Conservation (phyloP, 495 filamentous ascomycete species). For the Penicillium angulare region DNA sequence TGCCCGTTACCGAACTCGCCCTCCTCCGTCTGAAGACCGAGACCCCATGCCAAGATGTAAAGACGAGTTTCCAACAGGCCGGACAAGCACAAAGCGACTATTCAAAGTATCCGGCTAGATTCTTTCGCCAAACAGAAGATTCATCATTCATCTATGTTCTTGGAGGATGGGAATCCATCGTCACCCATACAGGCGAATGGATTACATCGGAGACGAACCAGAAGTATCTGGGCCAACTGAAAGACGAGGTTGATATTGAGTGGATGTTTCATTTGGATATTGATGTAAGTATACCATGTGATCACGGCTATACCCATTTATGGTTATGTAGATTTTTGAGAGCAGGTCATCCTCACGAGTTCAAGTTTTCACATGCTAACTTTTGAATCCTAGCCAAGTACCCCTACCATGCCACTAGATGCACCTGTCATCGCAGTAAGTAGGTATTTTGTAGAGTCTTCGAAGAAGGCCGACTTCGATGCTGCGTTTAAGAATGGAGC, state of each 20-base stretch:
- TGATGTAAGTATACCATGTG: slow-evolving; percentile 16
- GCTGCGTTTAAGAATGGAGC: slow-evolving; percentile 28
- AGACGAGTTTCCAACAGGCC: slow-evolving; percentile 4
- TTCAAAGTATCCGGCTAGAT: slow-evolving; percentile 24
- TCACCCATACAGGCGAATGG: slow-evolving; percentile 46
- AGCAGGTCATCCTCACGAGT: background rate
- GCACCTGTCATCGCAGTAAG: slow-evolving; percentile 44
- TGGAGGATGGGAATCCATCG: slow-evolving; percentile 50
- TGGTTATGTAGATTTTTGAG: background rate
- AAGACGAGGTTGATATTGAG: slow-evolving; percentile 39
- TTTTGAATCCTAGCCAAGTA: slow-evolving; percentile 3
- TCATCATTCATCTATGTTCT: slow-evolving; percentile 44
- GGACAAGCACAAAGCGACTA: slow-evolving; percentile 39
- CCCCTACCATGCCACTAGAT: slow-evolving; percentile 26
- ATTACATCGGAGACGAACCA: slow-evolving; percentile 42
- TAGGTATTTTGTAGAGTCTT: slow-evolving; percentile 40
- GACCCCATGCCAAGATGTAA: slow-evolving; percentile 6
- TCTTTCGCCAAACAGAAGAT: slow-evolving; percentile 50
- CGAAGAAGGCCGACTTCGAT: slow-evolving; percentile 40
- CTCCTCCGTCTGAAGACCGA: slow-evolving; percentile 38
- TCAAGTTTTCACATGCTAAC: background rate
- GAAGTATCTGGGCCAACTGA: slow-evolving; percentile 37
- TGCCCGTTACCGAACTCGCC: slow-evolving; percentile 50
- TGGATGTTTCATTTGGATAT: slow-evolving; percentile 40
- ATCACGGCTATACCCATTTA: too few species aligned